Conservation (phyloP, 768 basidiomycete genomes). For the Leccinum imitatum region DNA sequence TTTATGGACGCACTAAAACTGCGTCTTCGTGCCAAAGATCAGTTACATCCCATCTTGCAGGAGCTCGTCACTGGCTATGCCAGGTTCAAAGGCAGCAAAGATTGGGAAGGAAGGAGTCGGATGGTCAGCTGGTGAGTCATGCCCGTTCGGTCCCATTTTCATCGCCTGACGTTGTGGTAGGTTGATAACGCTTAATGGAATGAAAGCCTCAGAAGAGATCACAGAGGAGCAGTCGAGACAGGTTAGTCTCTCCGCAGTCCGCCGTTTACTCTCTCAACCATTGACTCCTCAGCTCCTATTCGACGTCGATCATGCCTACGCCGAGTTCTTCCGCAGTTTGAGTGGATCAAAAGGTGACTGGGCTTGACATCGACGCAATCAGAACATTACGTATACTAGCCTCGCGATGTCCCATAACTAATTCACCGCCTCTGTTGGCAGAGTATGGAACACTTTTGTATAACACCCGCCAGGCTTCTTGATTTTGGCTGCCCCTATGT, state of each 20-base stretch:
- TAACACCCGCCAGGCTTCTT: neutral
- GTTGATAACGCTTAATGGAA: slow-evolving; percentile 96
- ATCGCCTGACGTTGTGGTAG: slow-evolving; percentile 36
- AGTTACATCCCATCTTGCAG: slow-evolving; percentile 90
- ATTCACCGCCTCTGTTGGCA: neutral
- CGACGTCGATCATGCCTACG: slow-evolving; percentile 95
- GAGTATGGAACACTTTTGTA: neutral
- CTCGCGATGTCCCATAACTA: neutral
- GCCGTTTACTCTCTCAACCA: neutral
- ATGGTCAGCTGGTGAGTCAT: slow-evolving; percentile 84
- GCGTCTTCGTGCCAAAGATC: slow-evolving; percentile 93
- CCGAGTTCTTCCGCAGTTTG: slow-evolving; percentile 85
- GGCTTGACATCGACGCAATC: slow-evolving; percentile 11
- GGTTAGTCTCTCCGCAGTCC: slow-evolving; percentile 39
- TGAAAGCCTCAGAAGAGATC: slow-evolving; percentile 97
- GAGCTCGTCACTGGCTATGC: slow-evolving; percentile 94
- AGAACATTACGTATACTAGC: neutral
- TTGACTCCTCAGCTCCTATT: slow-evolving; percentile 70
- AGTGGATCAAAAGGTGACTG: slow-evolving; percentile 39
- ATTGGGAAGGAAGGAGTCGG: slow-evolving; percentile 90
- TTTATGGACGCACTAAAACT: slow-evolving; percentile 98
- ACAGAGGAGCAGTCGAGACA: slow-evolving; percentile 94
- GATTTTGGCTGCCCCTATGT: neutral
- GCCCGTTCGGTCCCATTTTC: neutral
- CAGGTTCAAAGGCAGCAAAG: slow-evolving; percentile 89